Base-by-base conservation (phyloP, 169 alveolate genomes). In the Eimeria tenella region DNA sequence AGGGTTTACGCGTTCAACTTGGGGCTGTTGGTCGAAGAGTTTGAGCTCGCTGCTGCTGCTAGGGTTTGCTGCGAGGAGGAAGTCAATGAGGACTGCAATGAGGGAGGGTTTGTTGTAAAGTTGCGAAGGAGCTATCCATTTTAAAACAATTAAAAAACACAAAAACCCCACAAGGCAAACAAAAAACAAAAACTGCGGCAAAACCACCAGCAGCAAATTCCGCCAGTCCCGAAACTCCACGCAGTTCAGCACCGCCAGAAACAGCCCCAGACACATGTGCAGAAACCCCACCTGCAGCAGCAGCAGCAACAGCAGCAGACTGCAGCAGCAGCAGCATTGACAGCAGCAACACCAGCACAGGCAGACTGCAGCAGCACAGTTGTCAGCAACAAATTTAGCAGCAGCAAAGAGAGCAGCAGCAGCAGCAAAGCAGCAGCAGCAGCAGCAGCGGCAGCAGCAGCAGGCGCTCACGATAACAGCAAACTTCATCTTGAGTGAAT, bases 401-500 rank as follows among this genome's bases (percentile, higher is more conserved):
- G 42, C 42, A 31, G 42, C 42, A 31, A 31, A 31, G 42, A 31
- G 4, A 31, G 42, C 42, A 31, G 42, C 42, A 31, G 52, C 21
- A 74, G 62, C 84, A 74, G 83, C 83, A 73, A n/a, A n/a, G 58
- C 79, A 21, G 31, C 79, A 70, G 13, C 79, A 70, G 79, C 79
- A 21, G 79, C 52, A 21, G 52, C 53, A 21, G 79, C 79, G n/a
- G 15, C 52, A 70, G 17, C 79, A 70, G 79, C 52, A 70, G 79
- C 79, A 68, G 62, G 25, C 11, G 3, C 82, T 50, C 11, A 93
- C 97, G 81, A 99, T 97, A 23, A 99, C 99, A 4, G 99, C 98
- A 74, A 99, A 96, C 96, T 99, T 99, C 99, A 99, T 99, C 97
- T 99, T 99, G 94, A 98, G 97, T 6, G 99, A 98, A 96, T 99